phyloP scores from a whole-genome alignment of 2,329 filamentous ascomycete species.

The Pseudonectria buxi region DNA sequence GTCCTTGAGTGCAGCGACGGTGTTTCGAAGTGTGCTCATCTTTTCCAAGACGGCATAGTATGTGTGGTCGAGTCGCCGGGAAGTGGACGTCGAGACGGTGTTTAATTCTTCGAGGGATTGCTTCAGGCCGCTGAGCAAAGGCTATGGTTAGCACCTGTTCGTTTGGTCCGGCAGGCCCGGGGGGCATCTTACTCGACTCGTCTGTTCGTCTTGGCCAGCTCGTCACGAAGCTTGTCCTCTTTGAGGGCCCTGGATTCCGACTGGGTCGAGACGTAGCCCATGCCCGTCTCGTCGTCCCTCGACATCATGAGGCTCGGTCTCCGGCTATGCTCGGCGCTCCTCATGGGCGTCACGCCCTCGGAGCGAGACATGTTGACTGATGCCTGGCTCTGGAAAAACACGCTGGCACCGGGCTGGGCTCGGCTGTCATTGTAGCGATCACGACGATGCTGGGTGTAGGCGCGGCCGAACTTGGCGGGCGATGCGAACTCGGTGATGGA shows the following conservation, averaged over 20 bases:
- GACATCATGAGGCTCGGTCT: conserved; percentile 34
- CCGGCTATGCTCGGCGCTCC: conserved; percentile 37
- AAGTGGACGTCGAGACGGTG: conserved; percentile 54
- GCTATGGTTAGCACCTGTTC: conserved; percentile 14
- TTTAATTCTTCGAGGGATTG: conserved; percentile 49
- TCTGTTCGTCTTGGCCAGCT: conserved; percentile 26
- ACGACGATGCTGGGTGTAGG: conserved; percentile 25
- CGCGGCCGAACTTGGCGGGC: conserved; percentile 36
- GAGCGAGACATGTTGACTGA: conserved; percentile 41
- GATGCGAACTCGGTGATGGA: conserved; percentile 50
- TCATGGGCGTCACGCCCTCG: conserved; percentile 37
- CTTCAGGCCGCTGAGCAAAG: conserved; percentile 39
- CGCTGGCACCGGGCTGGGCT: conserved; percentile 19
- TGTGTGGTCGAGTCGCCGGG: conserved; percentile 62
- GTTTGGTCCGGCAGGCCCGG: background rate
- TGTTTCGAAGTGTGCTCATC: conserved; percentile 55
- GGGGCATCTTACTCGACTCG: conserved; percentile 25
- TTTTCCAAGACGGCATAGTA: conserved; percentile 70
- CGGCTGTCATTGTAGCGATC: conserved; percentile 24
- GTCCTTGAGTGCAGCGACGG: conserved; percentile 57
- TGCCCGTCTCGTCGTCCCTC: conserved; percentile 21
- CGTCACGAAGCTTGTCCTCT: conserved; percentile 34
- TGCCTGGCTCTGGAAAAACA: conserved; percentile 25
- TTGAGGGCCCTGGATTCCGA: conserved; percentile 21
- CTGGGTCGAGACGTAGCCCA: conserved; percentile 5